Conservation (phyloP, 768 basidiomycete species). For the Amanita thiersii region DNA sequence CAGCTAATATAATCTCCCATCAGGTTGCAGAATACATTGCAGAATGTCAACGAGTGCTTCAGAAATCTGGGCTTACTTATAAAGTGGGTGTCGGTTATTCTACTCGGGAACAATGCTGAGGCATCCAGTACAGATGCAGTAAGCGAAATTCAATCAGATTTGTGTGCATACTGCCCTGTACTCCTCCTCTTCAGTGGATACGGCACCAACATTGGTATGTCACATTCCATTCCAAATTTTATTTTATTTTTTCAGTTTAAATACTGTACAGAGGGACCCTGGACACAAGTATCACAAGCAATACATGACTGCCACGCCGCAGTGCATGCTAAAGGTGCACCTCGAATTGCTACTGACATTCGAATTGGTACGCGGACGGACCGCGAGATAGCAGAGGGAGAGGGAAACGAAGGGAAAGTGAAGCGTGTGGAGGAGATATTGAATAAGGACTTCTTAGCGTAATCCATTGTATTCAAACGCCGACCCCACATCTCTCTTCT, state of each 20-base stretch:
- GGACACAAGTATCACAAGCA: constrained; percentile 74
- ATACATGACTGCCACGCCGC: constrained; percentile 90
- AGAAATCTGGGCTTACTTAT: constrained; percentile 76
- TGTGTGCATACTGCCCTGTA: neutral
- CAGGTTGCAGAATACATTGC: constrained; percentile 75
- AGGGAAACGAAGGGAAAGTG: constrained; percentile 77
- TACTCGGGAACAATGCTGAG: neutral
- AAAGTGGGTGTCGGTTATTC: constrained; percentile 36
- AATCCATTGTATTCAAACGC: constrained; percentile 26
- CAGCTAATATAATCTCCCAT: constrained; percentile 6
- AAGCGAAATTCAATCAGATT: constrained; percentile 19
- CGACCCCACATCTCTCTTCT: too few relatives aligned
- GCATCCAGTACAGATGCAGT: constrained; percentile 53
- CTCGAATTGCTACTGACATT: constrained; percentile 84
- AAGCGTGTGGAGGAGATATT: constrained; percentile 77
- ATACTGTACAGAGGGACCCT: constrained; percentile 61
- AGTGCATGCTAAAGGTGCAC: constrained; percentile 69
- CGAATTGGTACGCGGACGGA: constrained; percentile 88
- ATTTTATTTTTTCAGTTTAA: neutral
- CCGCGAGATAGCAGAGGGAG: constrained; percentile 49
- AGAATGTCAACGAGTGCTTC: constrained; percentile 76
- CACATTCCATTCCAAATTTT: neutral
- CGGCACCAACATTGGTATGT: constrained; percentile 78
- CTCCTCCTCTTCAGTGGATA: constrained; percentile 52
- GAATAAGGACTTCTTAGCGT: constrained; percentile 23